Evolutionary conservation across 2,329 filamentous ascomycete species (phyloP), one percentile per base, ranked within the genome.

Genomic region (Diaporthe sp.): DNA sequence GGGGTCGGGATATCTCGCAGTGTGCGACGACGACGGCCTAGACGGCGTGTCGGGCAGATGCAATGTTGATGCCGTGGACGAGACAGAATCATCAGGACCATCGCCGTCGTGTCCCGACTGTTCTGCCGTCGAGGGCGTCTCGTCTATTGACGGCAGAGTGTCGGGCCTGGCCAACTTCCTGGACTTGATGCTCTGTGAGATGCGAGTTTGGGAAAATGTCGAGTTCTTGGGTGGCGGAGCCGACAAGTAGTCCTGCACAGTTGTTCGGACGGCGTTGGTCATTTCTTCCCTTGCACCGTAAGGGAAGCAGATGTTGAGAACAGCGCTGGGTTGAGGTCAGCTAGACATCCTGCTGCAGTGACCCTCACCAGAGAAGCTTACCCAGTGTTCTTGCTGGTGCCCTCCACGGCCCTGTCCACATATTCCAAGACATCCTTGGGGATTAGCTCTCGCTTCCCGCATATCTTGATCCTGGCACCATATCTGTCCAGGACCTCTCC

Each of bases 251-350:
- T 98, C 94, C 73, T 94, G 88, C 12, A 99, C 96, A 0, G 96
- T 98, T 55, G 92, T 91, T 76, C 94, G 93, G 77, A 99, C 94
- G 8, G 96, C 94, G 4, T 94, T 92, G 0, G 96, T 97, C 78
- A 99, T 98, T 82, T 99, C 97, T 80, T 98, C 95, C 77, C 97
- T 91, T 6, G 96, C 97, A 0, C 97, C 98, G 81, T 99, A 99
- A 0, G 97, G 97, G 80, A 98, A 98, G 86, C 97, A 99, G 76
- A 99, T 95, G 81, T 99, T 99, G 69, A 99, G 87, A 39, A 90
- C 84, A 35, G 87, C 85, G 72, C 89, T 91, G 69, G 4, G 51
- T 3, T 37, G 7, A 13, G 25, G 9, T 19, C 30, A 53, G 61
- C 75, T 77, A 69, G 79, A 76, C 51, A 61, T 56, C 0, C 15